Evolutionary conservation across 495 filamentous ascomycete species (phyloP), one percentile per base, ranked within the genome.

Genomic region (Podospora australis): DNA sequence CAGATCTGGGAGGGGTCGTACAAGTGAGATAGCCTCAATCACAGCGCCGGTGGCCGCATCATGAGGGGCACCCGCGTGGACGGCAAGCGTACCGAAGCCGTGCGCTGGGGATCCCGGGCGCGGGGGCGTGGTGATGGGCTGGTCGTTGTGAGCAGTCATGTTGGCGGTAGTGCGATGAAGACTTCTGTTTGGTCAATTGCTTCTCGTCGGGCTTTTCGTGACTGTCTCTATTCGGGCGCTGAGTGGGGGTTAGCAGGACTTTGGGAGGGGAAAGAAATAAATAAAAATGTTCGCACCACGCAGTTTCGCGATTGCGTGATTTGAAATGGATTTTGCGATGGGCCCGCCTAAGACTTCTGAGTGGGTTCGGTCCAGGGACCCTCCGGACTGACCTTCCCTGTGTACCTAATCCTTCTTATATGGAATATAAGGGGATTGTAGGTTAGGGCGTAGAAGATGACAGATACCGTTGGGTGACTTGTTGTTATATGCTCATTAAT

Each of bases 41-140:
- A 98, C 92, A 54, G 92, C 92, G 48, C 92, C 92, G 21, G 91
- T 98, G 8, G 73, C 71, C 30, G 89, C 86, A 71, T 98, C 92
- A 65, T 94, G 87, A 54, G 84, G 87, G 35, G 88, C 70, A 36
- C 92, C 92, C 45, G 91, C 88, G 68, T 98, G 92, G 10, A 98
- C 92, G 36, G 92, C 92, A 21, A 92, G 75, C 24, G 92, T 98
- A 17, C 87, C 92, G 68, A 98, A 98, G 19, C 78, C 73, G 58
- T 84, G 58, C 11, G 59, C 56, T 30, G 70, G 67, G 48, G 67
- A 63, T 16, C 66, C 63, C 20, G 64, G 65, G 44, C 61, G 66
- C 28, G 70, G 66, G 38, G 70, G 68, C 50, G 70, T 73, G 25
- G 65, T 58, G 56, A 70, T 67, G 41, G 68, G 59, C 14, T 66